These are phyloP conservation scores for Crithidia brevicula DNA, from an alignment of 208 protist species.

Conservation along the genomic window DNA sequence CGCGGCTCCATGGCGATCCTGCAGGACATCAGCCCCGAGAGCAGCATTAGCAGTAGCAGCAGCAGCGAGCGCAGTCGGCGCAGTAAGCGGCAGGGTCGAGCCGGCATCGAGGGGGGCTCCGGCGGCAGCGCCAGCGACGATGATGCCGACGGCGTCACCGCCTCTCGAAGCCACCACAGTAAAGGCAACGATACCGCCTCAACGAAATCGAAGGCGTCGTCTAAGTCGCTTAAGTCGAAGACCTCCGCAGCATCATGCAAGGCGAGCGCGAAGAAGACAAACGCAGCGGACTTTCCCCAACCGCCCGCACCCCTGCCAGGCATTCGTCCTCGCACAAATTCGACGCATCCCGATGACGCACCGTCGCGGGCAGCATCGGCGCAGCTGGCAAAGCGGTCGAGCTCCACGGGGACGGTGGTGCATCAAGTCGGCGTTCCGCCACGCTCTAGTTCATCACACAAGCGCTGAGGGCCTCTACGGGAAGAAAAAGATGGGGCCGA, in stretches of 20 bases:
- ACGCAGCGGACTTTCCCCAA: background rate
- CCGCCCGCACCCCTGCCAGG: slow-evolving; percentile 7
- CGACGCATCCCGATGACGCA: background rate
- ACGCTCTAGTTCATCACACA: background rate
- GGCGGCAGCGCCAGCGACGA: background rate
- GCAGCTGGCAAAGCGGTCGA: background rate
- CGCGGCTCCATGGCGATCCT: slow-evolving; percentile 5
- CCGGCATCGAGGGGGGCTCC: too few species aligned
- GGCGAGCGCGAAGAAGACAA: background rate
- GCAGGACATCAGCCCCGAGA: slow-evolving; percentile 14
- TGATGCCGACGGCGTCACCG: slow-evolving; percentile 7
- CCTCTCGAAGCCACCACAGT: background rate
- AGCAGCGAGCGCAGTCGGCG: slow-evolving; percentile 5
- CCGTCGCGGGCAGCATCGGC: background rate
- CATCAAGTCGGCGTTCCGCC: slow-evolving; percentile 4
- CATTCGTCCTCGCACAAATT: background rate
- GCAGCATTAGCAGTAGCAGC: slow-evolving; percentile 9
- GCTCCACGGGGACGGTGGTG: slow-evolving; percentile 7
- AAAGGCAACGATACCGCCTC: background rate
- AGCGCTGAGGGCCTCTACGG: background rate
- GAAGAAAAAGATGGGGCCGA: slow-evolving; percentile 1
- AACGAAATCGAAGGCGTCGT: background rate
- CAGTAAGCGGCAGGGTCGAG: slow-evolving; percentile 8
- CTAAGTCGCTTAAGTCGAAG: slow-evolving; percentile 15
- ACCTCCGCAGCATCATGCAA: background rate